A percentile compares a stretch with the other conserved stretches of the same genome.
Evolutionary conservation across 352 stramenopile genomes (phyloP).

Genomic region (Pythium periplocum): DNA sequence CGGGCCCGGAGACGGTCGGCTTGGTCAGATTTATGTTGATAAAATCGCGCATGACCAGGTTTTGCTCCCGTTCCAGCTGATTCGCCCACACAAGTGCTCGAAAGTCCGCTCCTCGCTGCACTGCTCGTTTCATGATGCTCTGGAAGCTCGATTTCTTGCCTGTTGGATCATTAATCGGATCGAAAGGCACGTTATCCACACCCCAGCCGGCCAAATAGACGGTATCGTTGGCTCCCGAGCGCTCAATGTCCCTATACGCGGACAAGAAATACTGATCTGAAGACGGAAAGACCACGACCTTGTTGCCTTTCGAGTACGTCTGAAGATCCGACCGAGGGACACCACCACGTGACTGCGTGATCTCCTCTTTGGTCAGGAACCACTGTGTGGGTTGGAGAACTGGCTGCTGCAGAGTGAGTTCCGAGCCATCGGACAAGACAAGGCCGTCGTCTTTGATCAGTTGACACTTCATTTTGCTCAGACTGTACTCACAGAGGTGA

Average conservation of each 20-base stretch:
- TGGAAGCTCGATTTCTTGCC: constrained; percentile 23
- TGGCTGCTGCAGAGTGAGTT: constrained; percentile 26
- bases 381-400: constrained; percentile 31
- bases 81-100: constrained; percentile 64
- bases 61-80: constrained; percentile 42
- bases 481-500: constrained; percentile 25
- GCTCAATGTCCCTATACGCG: constrained; percentile 37
- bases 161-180: constrained; percentile 25
- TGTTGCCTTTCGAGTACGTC: constrained; percentile 39
- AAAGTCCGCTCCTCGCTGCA: constrained; percentile 35
- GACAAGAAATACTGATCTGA: constrained; percentile 43
- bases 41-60: constrained; percentile 46
- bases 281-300: constrained; percentile 29
- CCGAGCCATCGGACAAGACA: constrained; percentile 18
- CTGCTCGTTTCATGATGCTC: constrained; percentile 25
- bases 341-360: constrained; percentile 35
- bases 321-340: constrained; percentile 32
- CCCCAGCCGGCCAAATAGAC: constrained; percentile 59
- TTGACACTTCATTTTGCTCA: constrained; percentile 16
- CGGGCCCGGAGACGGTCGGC: constrained; percentile 13
- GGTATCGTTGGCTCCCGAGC: constrained; percentile 22
- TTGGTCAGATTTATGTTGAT: constrained; percentile 31
- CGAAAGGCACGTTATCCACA: constrained; percentile 53
- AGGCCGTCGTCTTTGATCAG: constrained; percentile 10
- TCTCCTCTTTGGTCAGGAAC: constrained; percentile 52